Percentiles rank a stretch among this genome's conserved stretches.
phyloP scores from a whole-genome alignment of 768 basidiomycete species.

The Leccinum boreale region DNA sequence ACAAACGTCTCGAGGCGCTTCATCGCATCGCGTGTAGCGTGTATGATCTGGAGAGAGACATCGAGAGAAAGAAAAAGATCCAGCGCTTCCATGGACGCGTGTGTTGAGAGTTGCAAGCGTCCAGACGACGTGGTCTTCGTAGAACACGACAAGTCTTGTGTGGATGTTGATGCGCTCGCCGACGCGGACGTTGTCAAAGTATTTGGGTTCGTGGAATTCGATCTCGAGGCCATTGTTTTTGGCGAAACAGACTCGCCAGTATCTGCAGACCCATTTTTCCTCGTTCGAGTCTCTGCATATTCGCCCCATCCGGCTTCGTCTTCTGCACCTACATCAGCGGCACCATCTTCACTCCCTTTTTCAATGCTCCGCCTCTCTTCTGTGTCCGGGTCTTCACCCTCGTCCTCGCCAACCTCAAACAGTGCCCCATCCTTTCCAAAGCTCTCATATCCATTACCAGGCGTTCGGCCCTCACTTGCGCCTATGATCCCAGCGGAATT shows the following conservation, averaged over 20 bases:
- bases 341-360: not conserved
- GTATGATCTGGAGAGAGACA: slow-evolving; percentile 86
- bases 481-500: not conserved
- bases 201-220: not conserved
- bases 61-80: slow-evolving; percentile 92
- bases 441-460: slow-evolving; percentile 20
- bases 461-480: not conserved
- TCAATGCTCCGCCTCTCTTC: slow-evolving; percentile 17
- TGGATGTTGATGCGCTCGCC: not conserved
- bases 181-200: not conserved
- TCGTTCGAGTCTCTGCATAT: slow-evolving; percentile 9
- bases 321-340: not conserved
- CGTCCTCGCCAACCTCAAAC: slow-evolving; percentile 49
- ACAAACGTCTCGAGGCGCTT: slow-evolving; percentile 92
- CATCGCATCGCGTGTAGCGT: slow-evolving; percentile 85
- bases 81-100: slow-evolving; percentile 38
- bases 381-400: slow-evolving; percentile 20
- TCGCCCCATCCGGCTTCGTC: slow-evolving; percentile 28
- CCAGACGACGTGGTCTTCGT: not conserved
- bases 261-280: not conserved
- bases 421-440: slow-evolving; percentile 37
- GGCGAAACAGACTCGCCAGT: not conserved
- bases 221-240: not conserved
- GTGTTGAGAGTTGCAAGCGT: slow-evolving; percentile 19
- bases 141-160: not conserved